Percentiles rank a stretch among this genome's conserved stretches.
Evolutionary conservation across 1,139 yeast genomes (phyloP).

Genomic region (Trichomonascaceae sp.): DNA sequence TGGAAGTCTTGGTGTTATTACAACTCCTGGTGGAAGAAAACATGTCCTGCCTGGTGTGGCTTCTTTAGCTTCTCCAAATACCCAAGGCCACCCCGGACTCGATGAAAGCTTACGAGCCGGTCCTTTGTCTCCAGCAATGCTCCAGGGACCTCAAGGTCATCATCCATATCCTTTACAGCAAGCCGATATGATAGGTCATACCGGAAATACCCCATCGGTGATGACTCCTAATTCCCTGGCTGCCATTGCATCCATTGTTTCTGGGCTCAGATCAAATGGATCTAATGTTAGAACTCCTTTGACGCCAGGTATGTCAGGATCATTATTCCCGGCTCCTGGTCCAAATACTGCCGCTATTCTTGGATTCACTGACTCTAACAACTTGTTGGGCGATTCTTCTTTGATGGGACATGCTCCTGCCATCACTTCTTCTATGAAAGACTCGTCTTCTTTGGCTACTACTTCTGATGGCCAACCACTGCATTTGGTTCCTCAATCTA

Average conservation of each 20-base stretch:
- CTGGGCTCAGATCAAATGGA: conserved; percentile 10
- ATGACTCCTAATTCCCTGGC: conserved; percentile 11
- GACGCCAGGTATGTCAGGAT: conserved; percentile 34
- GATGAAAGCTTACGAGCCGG: conserved; percentile 27
- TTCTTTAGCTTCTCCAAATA: conserved; percentile 31
- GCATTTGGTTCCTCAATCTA: background rate
- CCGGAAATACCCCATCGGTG: background rate
- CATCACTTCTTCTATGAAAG: background rate
- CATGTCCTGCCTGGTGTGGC: conserved; percentile 34
- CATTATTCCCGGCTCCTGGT: conserved; percentile 34
- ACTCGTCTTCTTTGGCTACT: background rate
- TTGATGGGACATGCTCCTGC: background rate
- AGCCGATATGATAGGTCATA: background rate
- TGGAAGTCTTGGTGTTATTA: conserved; percentile 14
- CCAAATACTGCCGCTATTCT: conserved; percentile 35
- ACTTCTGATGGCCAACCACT: background rate
- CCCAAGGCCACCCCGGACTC: conserved; percentile 23
- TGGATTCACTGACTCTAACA: conserved; percentile 20
- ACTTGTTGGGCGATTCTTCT: background rate
- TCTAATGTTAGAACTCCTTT: conserved; percentile 33
- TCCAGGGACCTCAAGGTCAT: conserved; percentile 27
- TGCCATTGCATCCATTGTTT: conserved; percentile 17
- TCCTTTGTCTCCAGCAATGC: conserved; percentile 32
- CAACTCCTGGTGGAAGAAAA: conserved; percentile 30
- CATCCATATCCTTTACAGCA: conserved; percentile 2